Base-by-base conservation (phyloP, 352 stramenopile species). In the Globisporangium cystogenes region DNA sequence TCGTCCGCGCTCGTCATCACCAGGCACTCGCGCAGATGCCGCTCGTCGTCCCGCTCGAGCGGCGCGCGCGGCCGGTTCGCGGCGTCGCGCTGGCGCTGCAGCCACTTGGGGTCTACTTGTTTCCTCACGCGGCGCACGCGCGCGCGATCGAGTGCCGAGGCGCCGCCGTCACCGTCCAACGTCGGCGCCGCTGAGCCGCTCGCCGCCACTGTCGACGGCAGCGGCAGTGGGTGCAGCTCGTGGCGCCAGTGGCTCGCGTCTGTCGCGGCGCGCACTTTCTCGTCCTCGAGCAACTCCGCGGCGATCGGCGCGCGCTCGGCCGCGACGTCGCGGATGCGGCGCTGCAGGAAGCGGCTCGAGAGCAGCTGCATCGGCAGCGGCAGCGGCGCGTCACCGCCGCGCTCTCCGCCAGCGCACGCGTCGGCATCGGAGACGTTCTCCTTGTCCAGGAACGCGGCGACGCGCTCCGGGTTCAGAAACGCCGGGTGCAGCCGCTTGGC, bases 111-210 rank as follows among this genome's bases (percentile, higher is more conserved):
- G 54, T 86, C 65, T 11, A 90, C 63, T 46, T 90, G 79, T 51
- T 90, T 90, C 53, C 53, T 62, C 26, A 90, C 76, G 59, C 82
- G 85, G 39, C 76, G 70, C 51, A 69, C 50, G 14, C 74, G 78
- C 12, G 76, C 76, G 24, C 72, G 70, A 16, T 66, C 61, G 29
- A 90, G 58, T 8, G 60, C 60, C 20, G 64, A 65, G 55, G 59
- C 55, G 55, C 53, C 45, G 36, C 24, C n/a, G n/a, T n/a, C 42
- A 51, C 11, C 3, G 6, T 26, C 26, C 14, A 23, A n/a, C n/a
- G n/a, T n/a, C n/a, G n/a, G n/a, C n/a, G n/a, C 4, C 45, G n/a
- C 44, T 67, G 57, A 23, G 62, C 6, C 39, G 21, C 59, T 57
- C 48, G 42, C 36, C 1, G 5, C 23, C 26, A 23, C 33, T 0